phyloP scores from a whole-genome alignment of 805 yeast species.

The Saturnispora galanensis region DNA sequence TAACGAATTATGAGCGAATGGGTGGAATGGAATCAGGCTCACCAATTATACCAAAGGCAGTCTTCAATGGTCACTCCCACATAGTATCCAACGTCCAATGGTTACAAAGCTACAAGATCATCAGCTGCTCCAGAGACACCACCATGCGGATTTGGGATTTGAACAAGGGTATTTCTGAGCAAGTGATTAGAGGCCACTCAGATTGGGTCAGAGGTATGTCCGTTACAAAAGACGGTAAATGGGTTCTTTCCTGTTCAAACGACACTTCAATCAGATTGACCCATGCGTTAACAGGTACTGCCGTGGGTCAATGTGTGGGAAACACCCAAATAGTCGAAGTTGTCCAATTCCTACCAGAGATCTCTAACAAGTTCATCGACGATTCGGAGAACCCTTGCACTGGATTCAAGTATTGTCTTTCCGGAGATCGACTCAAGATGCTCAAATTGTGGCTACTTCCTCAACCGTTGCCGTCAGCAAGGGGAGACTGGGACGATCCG shows the following conservation, averaged over 20 bases:
- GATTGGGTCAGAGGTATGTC: constrained; percentile 74
- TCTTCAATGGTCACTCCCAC: constrained; percentile 81
- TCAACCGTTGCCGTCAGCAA: constrained; percentile 31
- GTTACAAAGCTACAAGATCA: constrained; percentile 35
- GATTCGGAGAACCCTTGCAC: constrained; percentile 32
- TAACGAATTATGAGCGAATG: constrained; percentile 12
- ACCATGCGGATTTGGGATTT: constrained; percentile 59
- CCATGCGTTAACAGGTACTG: constrained; percentile 60
- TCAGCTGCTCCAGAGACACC: constrained; percentile 57
- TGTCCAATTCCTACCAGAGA: constrained; percentile 52
- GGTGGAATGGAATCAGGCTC: background rate
- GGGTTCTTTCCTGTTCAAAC: constrained; percentile 62
- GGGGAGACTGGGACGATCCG: constrained; percentile 24
- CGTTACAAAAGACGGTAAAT: constrained; percentile 37
- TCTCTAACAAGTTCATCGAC: constrained; percentile 40
- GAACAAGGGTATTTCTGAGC: constrained; percentile 53
- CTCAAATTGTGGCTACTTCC: constrained; percentile 75
- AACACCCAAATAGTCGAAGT: constrained; percentile 80
- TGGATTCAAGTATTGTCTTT: constrained; percentile 64
- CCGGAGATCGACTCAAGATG: constrained; percentile 72
- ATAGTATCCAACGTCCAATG: constrained; percentile 60
- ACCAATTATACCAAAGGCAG: constrained; percentile 33
- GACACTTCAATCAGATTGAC: constrained; percentile 68
- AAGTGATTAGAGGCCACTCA: constrained; percentile 65
- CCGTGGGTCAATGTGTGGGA: constrained; percentile 46